These are phyloP conservation scores for Harringtonia aguacate DNA, from an alignment of 2,329 filamentous ascomycete species.

Conservation along the genomic window DNA sequence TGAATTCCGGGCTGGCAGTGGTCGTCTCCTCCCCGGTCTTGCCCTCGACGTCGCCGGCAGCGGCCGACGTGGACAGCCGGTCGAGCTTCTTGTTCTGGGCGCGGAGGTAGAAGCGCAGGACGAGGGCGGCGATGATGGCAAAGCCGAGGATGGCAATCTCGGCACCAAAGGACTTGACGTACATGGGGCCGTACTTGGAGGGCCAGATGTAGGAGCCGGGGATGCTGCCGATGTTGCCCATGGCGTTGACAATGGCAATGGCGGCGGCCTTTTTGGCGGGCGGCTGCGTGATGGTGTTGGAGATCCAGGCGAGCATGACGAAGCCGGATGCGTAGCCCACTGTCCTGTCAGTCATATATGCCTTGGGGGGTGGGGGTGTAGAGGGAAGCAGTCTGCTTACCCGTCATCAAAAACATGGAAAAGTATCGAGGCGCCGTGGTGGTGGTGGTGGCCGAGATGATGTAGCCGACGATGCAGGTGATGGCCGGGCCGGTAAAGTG, in stretches of 20 bases:
- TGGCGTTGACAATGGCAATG: conserved; percentile 49
- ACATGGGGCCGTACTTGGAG: conserved; percentile 12
- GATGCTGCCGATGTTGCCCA: conserved; percentile 42
- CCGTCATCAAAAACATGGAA: conserved; percentile 48
- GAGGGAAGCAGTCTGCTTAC: neutral
- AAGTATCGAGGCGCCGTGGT: conserved; percentile 47
- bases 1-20: neutral
- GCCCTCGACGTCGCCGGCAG: neutral
- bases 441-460: conserved; percentile 3
- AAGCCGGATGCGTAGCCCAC: conserved; percentile 25
- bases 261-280: conserved; percentile 29
- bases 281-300: conserved; percentile 42
- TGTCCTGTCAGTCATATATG: too few species aligned
- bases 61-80: neutral
- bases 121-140: neutral
- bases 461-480: conserved; percentile 1
- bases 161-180: neutral
- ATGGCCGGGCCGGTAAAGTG: conserved; percentile 34
- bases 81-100: neutral
- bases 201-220: conserved; percentile 9
- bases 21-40: neutral
- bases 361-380: neutral
- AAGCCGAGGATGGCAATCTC: neutral
- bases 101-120: neutral
- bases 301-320: conserved; percentile 26